These are phyloP conservation scores for Nelumbo lutea DNA, from an alignment of 164 flowering plant species.

Conservation along the genomic window DNA sequence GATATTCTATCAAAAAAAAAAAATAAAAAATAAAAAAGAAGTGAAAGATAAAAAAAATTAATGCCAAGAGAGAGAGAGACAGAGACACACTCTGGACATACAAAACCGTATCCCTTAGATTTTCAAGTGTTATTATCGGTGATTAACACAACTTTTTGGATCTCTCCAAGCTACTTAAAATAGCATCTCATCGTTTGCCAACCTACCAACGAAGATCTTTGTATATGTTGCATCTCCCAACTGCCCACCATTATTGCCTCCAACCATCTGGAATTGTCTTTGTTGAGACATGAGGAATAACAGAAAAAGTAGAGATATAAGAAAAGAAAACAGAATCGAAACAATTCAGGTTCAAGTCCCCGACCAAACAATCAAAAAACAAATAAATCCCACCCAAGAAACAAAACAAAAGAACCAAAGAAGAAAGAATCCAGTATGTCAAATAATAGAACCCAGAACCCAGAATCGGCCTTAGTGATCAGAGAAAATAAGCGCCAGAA, in stretches of 20 bases:
- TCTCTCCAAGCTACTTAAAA: constrained; percentile 71
- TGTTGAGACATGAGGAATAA: constrained; percentile 41
- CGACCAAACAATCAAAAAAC: background rate
- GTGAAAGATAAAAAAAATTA: background rate
- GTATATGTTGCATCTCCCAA: constrained; percentile 54
- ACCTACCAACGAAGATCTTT: constrained; percentile 64
- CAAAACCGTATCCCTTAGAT: constrained; percentile 73
- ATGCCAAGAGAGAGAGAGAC: background rate
- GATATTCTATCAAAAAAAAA: background rate
- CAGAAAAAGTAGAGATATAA: background rate
- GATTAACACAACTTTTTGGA: constrained; percentile 60
- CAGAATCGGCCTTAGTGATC: constrained; percentile 12
- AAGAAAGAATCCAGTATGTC: background rate
- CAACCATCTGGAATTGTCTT: constrained; percentile 50
- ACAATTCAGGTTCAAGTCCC: too few species aligned
- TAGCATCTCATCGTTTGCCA: constrained; percentile 63
- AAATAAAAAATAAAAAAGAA: background rate
- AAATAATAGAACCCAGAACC: too few species aligned
- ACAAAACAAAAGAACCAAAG: background rate
- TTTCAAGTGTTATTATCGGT: constrained; percentile 60
- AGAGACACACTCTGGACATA: constrained; percentile 30
- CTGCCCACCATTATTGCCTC: constrained; percentile 33
- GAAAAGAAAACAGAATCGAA: too few species aligned
- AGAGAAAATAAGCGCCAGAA: background rate
- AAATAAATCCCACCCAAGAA: constrained; percentile 3